Evolutionary conservation across 768 basidiomycete genomes (phyloP), one percentile per base, ranked within the genome.

Genomic region (Serendipita sp.): DNA sequence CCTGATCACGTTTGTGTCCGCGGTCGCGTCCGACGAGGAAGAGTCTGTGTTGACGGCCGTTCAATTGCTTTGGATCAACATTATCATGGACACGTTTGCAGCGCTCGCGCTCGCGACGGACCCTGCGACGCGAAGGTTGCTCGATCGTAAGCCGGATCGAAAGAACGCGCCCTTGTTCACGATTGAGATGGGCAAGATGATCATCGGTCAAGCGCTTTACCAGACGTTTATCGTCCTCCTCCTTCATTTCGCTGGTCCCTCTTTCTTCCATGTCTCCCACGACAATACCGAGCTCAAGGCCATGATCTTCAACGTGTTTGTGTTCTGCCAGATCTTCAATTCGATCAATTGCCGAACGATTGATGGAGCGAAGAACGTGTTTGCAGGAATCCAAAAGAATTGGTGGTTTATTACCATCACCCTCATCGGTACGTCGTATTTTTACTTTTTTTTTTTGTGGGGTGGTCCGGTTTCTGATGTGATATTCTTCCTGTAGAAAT

Each of bases 61-160:
- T 0, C 96, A 99, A 72, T 76, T 99, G 3, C 83, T 99, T 24
- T 99, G 96, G 94, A 92, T 97, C 75, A 97, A 97, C 78, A 87
- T 98, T 67, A 95, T 95, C 74, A 95, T 95, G 93, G 94, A 96
- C 72, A 95, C 92, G 1, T 97, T 99, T 72, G 96, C 96, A 65
- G 96, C 96, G 30, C 84, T 98, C 62, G 96, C 96, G 11, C 83
- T 99, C 62, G 95, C 96, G 16, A 98, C 96, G 30, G 96, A 98
- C 73, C 94, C 93, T 7, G 94, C 96, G 0, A 83, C 86, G 1
- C 85, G 85, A 54, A 73, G 78, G 3, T 81, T 91, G 38, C 83
- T 99, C 48, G 80, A 96, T 64, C 86, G 95, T 70, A 88, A 89
- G 73, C 96, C 96, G 2, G 93, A 97, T 74, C 84, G 82, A 76